Percentiles rank a stretch among this genome's conserved stretches.
These are phyloP conservation scores for Microcera coccophila DNA, from an alignment of 2,329 filamentous ascomycete species.

Conservation along the genomic window DNA sequence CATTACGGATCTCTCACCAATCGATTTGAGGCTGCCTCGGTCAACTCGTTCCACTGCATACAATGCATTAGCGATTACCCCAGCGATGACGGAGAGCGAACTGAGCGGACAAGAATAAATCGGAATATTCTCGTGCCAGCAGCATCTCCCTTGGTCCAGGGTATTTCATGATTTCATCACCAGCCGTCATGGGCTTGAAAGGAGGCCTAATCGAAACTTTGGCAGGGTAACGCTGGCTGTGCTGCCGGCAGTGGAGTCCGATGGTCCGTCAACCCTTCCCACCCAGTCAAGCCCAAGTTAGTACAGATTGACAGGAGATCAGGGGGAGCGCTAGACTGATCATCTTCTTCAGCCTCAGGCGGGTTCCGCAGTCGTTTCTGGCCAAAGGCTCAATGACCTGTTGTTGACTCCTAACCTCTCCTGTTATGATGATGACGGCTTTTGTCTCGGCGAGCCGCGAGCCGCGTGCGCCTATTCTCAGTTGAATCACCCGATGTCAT, in stretches of 20 bases:
- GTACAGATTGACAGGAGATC: constrained; percentile 2
- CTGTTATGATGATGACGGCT: not conserved
- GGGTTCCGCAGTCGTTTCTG: not conserved
- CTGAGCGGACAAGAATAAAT: too few species aligned
- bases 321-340: not conserved
- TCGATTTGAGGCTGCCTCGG: too few species aligned
- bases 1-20: too few species aligned
- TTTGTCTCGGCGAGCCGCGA: not conserved
- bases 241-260: constrained; percentile 1
- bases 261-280: not conserved
- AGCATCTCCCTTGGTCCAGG: not conserved
- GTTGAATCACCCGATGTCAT: not conserved
- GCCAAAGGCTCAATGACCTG: not conserved
- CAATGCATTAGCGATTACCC: too few species aligned
- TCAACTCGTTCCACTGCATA: too few species aligned
- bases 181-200: not conserved
- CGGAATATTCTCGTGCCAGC: too few species aligned
- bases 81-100: too few species aligned
- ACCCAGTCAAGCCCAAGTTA: too few species aligned
- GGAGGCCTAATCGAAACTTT: not conserved
- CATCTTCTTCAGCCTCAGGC: not conserved
- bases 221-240: not conserved
- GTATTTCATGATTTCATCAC: not conserved
- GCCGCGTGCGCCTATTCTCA: not conserved
- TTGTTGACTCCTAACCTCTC: not conserved